phyloP scores from a whole-genome alignment of 139 green algal species.

The Trebouxia sp. region DNA sequence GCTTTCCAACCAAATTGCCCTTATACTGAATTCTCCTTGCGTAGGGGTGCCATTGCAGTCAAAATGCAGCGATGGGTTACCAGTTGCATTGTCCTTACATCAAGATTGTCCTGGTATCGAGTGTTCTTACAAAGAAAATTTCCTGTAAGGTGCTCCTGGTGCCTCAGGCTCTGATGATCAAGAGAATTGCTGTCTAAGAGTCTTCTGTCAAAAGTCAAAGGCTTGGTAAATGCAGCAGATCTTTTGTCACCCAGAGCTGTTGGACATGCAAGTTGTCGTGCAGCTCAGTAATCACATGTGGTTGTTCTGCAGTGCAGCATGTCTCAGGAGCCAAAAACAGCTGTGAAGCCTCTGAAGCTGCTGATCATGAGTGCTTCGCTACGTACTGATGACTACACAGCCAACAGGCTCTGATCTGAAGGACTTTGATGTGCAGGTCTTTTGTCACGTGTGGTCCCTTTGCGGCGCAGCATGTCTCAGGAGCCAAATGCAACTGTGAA shows the following conservation, averaged over 20 bases:
- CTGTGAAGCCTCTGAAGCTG: conserved; percentile 80
- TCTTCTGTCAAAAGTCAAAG: too few relatives aligned
- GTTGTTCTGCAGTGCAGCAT: conserved; percentile 79
- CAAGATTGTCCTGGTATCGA: too few relatives aligned
- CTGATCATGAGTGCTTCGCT: conserved; percentile 98
- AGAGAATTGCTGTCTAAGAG: too few relatives aligned
- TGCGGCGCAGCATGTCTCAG: conserved; percentile 68
- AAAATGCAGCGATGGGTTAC: too few relatives aligned
- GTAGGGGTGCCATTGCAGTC: too few relatives aligned
- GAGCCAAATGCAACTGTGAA: neutral
- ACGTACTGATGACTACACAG: conserved; percentile 78
- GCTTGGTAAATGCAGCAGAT: too few relatives aligned
- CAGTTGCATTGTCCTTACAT: too few relatives aligned
- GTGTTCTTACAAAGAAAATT: too few relatives aligned
- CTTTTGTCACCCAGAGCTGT: neutral
- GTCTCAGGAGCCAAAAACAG: conserved; percentile 31
- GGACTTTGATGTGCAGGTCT: conserved; percentile 62
- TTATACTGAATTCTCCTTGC: too few relatives aligned
- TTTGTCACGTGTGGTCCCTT: conserved; percentile 84
- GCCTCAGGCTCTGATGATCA: too few relatives aligned
- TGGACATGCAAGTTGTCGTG: neutral
- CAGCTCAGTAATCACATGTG: conserved; percentile 88
- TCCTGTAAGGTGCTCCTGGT: too few relatives aligned
- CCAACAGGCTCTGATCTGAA: conserved; percentile 49
- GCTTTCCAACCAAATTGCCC: neutral